These are phyloP conservation scores for Arabis hirsuta DNA, from an alignment of 345 rosid species.

Conservation along the genomic window DNA sequence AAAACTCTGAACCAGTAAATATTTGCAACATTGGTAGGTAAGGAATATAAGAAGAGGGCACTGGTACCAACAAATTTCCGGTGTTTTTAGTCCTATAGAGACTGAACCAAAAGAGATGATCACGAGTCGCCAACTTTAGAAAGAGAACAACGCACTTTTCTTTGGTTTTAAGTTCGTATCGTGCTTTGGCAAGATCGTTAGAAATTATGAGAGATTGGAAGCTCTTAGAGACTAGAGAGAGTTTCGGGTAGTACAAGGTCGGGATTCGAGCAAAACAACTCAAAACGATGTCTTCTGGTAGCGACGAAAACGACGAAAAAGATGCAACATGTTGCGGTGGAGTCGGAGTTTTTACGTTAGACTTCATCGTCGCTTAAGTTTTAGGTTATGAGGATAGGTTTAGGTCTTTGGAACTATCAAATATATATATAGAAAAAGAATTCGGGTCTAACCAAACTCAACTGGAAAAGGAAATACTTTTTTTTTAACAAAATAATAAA, in stretches of 20 bases:
- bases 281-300: not conserved
- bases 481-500: too few species aligned
- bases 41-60: not conserved
- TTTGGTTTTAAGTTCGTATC: not conserved
- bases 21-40: not conserved
- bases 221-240: slow-evolving; percentile 10
- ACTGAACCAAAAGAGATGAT: not conserved
- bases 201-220: not conserved
- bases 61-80: slow-evolving; percentile 13
- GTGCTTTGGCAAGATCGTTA: not conserved
- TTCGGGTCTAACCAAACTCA: too few species aligned
- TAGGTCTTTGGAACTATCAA: too few species aligned
- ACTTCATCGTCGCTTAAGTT: too few species aligned
- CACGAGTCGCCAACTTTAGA: not conserved
- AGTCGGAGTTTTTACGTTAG: not conserved
- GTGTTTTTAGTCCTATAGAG: not conserved
- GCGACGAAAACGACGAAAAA: not conserved
- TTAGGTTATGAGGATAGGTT: too few species aligned
- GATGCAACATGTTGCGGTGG: not conserved
- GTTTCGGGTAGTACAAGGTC: not conserved
- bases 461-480: too few species aligned
- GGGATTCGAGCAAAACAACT: slow-evolving; percentile 13
- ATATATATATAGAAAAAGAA: too few species aligned
- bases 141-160: not conserved
- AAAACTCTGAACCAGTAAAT: not conserved